Conservation (phyloP, 2,329 filamentous ascomycete species). For the Colletotrichum camelliae region DNA sequence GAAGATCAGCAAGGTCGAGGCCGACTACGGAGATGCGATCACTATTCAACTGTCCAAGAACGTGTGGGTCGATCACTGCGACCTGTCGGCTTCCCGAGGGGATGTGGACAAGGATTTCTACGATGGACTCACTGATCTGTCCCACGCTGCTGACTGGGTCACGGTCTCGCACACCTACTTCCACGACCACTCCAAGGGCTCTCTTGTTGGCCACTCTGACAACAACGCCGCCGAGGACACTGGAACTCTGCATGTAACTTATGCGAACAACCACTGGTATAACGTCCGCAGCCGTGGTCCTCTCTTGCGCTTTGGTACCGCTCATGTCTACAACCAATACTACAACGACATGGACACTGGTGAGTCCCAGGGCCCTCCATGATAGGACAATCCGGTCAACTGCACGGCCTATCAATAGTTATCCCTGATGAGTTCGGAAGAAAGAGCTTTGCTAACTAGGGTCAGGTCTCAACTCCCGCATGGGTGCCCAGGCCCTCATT, state of each 20-base stretch:
- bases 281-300: constrained; percentile 67
- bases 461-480: constrained; percentile 54
- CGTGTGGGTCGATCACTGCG: constrained; percentile 69
- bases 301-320: constrained; percentile 66
- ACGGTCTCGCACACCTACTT: constrained; percentile 42
- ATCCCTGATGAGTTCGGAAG: neutral
- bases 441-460: neutral
- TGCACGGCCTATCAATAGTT: neutral
- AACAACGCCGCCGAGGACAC: constrained; percentile 58
- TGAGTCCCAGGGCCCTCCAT: rapidly evolving
- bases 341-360: constrained; percentile 35
- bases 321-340: constrained; percentile 53
- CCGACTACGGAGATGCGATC: constrained; percentile 60
- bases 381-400: rapidly evolving
- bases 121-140: constrained; percentile 66
- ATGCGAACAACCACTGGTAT: constrained; percentile 65
- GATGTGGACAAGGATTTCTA: constrained; percentile 70
- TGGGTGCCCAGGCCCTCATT: constrained; percentile 56
- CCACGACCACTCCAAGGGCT: constrained; percentile 61
- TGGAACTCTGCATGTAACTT: constrained; percentile 64
- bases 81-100: constrained; percentile 53
- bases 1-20: constrained; percentile 58
- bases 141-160: constrained; percentile 64
- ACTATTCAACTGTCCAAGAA: constrained; percentile 58
- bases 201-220: constrained; percentile 62